Base-by-base conservation (phyloP, 768 basidiomycete species). In the Cystofilobasidium macerans region DNA sequence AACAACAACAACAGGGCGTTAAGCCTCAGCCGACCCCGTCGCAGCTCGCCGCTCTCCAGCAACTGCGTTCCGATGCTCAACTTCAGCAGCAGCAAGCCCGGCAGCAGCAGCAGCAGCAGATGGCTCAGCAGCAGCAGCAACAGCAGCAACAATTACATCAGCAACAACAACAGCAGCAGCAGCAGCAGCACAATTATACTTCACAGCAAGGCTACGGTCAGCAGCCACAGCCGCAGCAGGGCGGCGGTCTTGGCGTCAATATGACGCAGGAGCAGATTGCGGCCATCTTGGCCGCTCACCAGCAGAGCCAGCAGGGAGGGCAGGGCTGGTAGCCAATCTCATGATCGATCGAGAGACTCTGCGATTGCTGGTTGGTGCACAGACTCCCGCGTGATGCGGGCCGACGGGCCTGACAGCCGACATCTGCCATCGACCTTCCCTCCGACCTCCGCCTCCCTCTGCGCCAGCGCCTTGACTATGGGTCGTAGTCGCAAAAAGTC, bases 211-310 rank as follows among this genome's bases (percentile, higher is more conserved):
- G 24, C 22, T n/a, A n/a, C 22, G 22, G 7, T 6, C 22, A n/a
- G 22, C 45, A 47, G 22, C 42, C 14, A 14, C 45, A 47, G n/a
- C 45, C 22, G 45, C 22, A n/a, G 45, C 45, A 47, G 16, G 42
- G 7, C 4, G 42, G 42, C 7, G 7, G 13, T 13, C 42, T 42
- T 20, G 48, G 48, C 8, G 9, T 51, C 48, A 51, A 51, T 13
- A 54, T 54, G 51, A 54, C 51, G 28, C 28, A 32, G 28, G 51
- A 30, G 28, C 51, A 54, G 51, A 54, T 54, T 16, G 51, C 51
- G 16, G 51, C 51, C 51, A 54, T 54, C 51, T 30, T 54, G 4
- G 28, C 51, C 3, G 51, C 51, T 11, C 51, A 54, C 30, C 51
- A 54, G 28, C 51, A 54, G 30, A 51, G 48, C 28, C 28, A 28